Conservation (phyloP, 1,139 yeast genomes). For the Blastobotrys aristatus region DNA sequence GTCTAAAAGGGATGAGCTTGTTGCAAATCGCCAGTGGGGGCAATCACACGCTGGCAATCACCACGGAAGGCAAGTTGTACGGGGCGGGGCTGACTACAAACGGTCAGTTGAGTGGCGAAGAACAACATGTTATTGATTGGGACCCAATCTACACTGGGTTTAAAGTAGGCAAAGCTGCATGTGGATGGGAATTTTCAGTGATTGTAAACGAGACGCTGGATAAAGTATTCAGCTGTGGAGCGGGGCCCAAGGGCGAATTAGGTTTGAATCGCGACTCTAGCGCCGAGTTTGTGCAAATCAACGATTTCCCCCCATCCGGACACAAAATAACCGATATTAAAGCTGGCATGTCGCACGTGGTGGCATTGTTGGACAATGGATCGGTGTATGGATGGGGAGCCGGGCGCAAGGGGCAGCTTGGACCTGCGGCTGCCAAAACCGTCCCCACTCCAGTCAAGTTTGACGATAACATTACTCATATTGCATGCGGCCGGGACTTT, state of each 20-base stretch:
- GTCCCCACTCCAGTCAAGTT: conserved; percentile 25
- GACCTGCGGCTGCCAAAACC: conserved; percentile 16
- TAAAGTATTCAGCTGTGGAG: conserved; percentile 51
- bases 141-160: conserved; percentile 13
- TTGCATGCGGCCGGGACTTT: conserved; percentile 35
- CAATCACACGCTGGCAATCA: conserved; percentile 68
- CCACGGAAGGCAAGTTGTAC: conserved; percentile 48
- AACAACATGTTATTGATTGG: conserved; percentile 12
- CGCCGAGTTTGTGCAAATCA: conserved; percentile 11
- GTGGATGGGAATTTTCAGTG: conserved; percentile 79
- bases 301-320: conserved; percentile 21
- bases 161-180: conserved; percentile 32
- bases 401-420: conserved; percentile 70
- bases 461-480: conserved; percentile 13
- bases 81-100: conserved; percentile 55
- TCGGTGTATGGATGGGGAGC: conserved; percentile 76
- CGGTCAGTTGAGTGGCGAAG: conserved; percentile 49
- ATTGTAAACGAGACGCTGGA: conserved; percentile 40
- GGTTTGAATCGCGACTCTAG: conserved; percentile 44
- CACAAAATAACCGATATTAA: conserved; percentile 31
- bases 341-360: conserved; percentile 55
- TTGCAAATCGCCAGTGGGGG: conserved; percentile 59
- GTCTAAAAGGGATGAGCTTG: conserved; percentile 19
- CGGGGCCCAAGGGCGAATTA: conserved; percentile 68
- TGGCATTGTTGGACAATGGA: conserved; percentile 43